A percentile compares a stretch with the other conserved stretches of the same genome.
phyloP scores from a whole-genome alignment of 768 basidiomycete species.

The Serendipita sp. region DNA sequence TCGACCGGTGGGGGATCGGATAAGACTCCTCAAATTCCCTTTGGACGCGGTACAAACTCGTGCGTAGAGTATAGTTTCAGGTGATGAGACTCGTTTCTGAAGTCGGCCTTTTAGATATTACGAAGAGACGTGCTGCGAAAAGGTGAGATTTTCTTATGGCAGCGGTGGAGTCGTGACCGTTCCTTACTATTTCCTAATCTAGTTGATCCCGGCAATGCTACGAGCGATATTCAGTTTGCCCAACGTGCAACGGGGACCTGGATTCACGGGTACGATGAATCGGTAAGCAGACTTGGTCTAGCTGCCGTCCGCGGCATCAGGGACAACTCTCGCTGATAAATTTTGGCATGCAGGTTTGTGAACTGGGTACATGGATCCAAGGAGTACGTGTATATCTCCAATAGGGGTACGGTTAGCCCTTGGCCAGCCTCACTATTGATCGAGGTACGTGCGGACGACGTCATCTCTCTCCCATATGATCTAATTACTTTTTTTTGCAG shows the following conservation, averaged over 20 bases:
- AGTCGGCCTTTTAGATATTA: background rate
- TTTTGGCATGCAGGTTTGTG: background rate
- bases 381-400: conserved; percentile 39
- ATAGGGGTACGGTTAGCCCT: conserved; percentile 31
- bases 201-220: conserved; percentile 22
- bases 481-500: too few relatives aligned
- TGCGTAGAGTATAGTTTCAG: background rate
- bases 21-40: background rate
- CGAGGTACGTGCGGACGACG: conserved; percentile 17
- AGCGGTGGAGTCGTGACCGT: background rate
- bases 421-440: conserved; percentile 57
- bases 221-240: conserved; percentile 20
- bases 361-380: conserved; percentile 30
- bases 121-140: background rate
- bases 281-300: conserved; percentile 16
- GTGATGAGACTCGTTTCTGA: background rate
- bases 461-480: too few relatives aligned
- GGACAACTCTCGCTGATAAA: background rate
- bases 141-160: background rate
- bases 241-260: conserved; percentile 24
- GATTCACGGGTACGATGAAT: conserved; percentile 25
- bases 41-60: background rate
- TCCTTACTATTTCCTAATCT: too few relatives aligned
- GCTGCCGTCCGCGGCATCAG: background rate
- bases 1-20: too few relatives aligned